phyloP scores from a whole-genome alignment of 2,329 filamentous ascomycete species.

The Ophiostoma perfectum region DNA sequence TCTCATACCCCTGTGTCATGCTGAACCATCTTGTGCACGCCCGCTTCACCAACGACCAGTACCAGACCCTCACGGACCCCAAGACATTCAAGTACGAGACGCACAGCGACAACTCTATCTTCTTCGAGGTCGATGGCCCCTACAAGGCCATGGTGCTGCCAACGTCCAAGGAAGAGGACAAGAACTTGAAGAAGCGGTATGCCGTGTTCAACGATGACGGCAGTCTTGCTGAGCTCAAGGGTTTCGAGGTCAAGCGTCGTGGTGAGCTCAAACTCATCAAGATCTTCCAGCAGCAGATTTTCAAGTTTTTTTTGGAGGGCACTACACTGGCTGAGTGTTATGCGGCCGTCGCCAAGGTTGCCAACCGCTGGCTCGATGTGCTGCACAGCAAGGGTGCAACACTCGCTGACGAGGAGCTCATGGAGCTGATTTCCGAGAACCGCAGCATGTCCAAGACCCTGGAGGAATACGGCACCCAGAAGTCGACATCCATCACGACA shows the following conservation, averaged over 20 bases:
- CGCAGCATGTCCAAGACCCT: conserved; percentile 96
- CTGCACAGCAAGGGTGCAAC: conserved; percentile 82
- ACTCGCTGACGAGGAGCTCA: conserved; percentile 90
- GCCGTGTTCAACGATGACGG: conserved; percentile 99
- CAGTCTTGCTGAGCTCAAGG: conserved; percentile 89
- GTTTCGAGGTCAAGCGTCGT: conserved; percentile 94
- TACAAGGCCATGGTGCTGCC: conserved; percentile 97
- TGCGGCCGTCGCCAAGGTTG: conserved; percentile 82
- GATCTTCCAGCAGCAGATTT: conserved; percentile 98
- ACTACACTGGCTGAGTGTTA: conserved; percentile 85
- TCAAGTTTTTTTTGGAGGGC: conserved; percentile 97
- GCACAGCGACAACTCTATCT: conserved; percentile 97
- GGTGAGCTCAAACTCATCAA: conserved; percentile 99
- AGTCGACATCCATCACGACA: conserved; percentile 98
- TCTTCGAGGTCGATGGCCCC: conserved; percentile 97
- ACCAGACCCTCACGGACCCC: conserved; percentile 79
- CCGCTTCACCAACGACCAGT: conserved; percentile 94
- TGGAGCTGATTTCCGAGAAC: conserved; percentile 99
- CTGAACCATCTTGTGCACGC: conserved; percentile 94
- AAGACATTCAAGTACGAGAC: conserved; percentile 86
- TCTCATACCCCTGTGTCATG: conserved; percentile 99
- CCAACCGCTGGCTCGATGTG: conserved; percentile 95
- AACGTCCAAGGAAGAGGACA: conserved; percentile 97
- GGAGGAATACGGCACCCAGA: conserved; percentile 91
- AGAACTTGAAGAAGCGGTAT: conserved; percentile 98